Conservation (phyloP, 345 rosid species). For the Melaleuca quinquenervia region DNA sequence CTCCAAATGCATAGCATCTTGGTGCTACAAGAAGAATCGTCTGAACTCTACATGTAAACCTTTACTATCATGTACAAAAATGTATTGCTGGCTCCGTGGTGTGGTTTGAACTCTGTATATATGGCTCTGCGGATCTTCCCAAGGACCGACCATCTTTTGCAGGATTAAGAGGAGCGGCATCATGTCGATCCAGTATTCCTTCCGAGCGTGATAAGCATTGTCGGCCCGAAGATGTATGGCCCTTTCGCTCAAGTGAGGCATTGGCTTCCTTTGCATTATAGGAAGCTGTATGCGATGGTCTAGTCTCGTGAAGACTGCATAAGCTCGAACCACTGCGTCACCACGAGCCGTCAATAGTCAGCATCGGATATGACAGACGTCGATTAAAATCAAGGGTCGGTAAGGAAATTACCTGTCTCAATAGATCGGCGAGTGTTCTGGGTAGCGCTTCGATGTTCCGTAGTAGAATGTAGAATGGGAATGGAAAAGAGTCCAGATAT, state of each 20-base stretch:
- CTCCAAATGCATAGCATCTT: background rate
- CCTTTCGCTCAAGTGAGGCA: background rate
- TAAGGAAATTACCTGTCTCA: slow-evolving; percentile 65
- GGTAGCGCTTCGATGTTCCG: slow-evolving; percentile 80
- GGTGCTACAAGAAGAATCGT: background rate
- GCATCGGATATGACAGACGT: background rate
- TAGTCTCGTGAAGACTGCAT: slow-evolving; percentile 64
- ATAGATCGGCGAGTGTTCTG: slow-evolving; percentile 66
- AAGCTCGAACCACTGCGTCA: slow-evolving; percentile 87
- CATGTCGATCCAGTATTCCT: background rate
- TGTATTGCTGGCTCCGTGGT: background rate
- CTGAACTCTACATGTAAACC: background rate
- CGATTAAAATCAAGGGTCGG: background rate
- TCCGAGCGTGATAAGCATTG: background rate
- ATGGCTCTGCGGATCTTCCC: background rate
- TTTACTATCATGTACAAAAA: background rate
- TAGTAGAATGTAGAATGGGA: slow-evolving; percentile 76
- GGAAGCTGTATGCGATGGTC: background rate
- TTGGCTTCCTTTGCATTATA: background rate
- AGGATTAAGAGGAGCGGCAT: background rate
- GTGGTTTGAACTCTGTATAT: background rate
- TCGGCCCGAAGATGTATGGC: background rate
- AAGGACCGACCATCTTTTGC: background rate
- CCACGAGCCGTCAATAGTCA: background rate
- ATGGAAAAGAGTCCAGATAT: slow-evolving; percentile 87